Evolutionary conservation across 2,329 filamentous ascomycete species (phyloP), one percentile per base, ranked within the genome.

Genomic region (Ceratocystis papillata): DNA sequence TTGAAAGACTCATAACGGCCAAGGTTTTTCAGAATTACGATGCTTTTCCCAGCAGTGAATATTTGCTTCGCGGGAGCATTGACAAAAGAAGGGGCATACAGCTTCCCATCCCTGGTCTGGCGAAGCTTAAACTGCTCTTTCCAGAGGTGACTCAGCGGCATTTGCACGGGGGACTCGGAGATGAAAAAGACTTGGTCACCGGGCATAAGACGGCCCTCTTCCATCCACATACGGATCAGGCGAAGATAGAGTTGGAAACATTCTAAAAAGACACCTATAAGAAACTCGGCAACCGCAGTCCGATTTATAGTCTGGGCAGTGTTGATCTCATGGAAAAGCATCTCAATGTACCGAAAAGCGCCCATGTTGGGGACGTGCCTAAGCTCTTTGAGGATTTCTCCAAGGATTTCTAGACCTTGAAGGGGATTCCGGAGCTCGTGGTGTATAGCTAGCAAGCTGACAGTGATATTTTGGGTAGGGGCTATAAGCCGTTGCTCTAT

Each of bases 1-100:
- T 66, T 69, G 71, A 70, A 72, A 61, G 75, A 70, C 62, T 77
- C 73, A 68, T 81, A 79, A 65, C 81, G 79, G 50, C 85, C 83
- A 10, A 96, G 78, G 61, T 87, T 83, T 68, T 86, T 87, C n/a
- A 96, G 77, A 57, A 96, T 87, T 0, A 94, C 84, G 65, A 94
- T 86, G 71, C 88, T 95, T 75, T 96, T 96, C 0, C 93, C 93
- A 1, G 90, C 87, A 0, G 87, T 90, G 71, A 96, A 93, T 46
- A 96, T 90, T 69, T 86, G 88, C 28, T 79, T 77, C 0, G 84
- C 84, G 1, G 86, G 83, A 1, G 86, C 81, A 48, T 86, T 83
- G 3, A 96, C 79, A 69, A 96, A 96, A 2, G 77, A 80, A 0
- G 93, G 92, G 0, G 87, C 86, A 70, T 87, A 84, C 0, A 91